A percentile compares a stretch with the other conserved stretches of the same genome.
phyloP scores from a whole-genome alignment of 208 protist species.

The Strigomonas culicis region DNA sequence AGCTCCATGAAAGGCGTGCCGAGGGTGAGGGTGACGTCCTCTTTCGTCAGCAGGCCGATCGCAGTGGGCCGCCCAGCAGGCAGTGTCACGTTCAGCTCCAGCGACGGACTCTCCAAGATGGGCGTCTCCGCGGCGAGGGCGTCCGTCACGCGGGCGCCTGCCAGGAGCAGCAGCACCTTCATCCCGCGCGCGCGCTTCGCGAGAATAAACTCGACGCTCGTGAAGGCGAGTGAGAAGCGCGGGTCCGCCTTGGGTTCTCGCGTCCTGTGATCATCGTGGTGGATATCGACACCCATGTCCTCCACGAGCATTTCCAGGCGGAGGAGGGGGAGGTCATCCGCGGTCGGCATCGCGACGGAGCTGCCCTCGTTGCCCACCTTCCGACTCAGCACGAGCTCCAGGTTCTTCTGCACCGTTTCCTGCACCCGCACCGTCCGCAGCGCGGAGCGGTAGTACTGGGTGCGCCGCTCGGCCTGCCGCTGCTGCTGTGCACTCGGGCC shows the following conservation, averaged over 20 bases:
- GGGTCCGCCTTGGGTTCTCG: constrained; percentile 23
- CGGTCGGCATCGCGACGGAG: constrained; percentile 3
- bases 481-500: not conserved
- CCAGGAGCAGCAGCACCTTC: constrained; percentile 45
- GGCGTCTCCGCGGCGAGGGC: constrained; percentile 29
- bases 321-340: constrained; percentile 37
- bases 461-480: not conserved
- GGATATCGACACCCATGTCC: constrained; percentile 58
- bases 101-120: constrained; percentile 25
- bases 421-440: not conserved
- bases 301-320: constrained; percentile 61
- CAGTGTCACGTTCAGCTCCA: constrained; percentile 13
- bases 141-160: constrained; percentile 46
- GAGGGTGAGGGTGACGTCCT: constrained; percentile 37
- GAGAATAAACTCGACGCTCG: constrained; percentile 47
- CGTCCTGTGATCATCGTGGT: constrained; percentile 54
- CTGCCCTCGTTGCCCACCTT: not conserved
- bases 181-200: constrained; percentile 41
- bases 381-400: not conserved
- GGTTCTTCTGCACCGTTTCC: not conserved
- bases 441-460: not conserved
- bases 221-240: constrained; percentile 45
- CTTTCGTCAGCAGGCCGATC: constrained; percentile 33
- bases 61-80: constrained; percentile 30
- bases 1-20: constrained; percentile 80